Conservation (phyloP, 305 asterid species). For the Andrographis paniculata region DNA sequence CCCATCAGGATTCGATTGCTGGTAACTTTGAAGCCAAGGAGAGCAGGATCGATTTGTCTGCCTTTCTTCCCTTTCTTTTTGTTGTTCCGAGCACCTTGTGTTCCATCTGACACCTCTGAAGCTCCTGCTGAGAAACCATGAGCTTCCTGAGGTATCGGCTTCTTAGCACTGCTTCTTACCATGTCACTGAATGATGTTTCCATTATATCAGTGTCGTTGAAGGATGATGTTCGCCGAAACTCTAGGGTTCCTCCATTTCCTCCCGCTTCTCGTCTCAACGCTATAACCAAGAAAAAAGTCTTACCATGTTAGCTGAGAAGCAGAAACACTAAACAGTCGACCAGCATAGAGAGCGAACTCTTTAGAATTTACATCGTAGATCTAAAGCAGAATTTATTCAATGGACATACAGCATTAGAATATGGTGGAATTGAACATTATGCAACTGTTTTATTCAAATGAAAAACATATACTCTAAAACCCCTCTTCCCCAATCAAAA, state of each 20-base stretch:
- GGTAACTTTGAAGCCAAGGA: conserved; percentile 94
- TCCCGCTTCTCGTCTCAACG: no score
- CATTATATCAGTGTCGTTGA: conserved; percentile 60
- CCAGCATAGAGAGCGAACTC: no score
- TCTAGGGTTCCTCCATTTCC: conserved; percentile 31
- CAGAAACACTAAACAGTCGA: no score
- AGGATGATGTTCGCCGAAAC: conserved; percentile 60
- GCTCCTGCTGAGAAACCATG: conserved; percentile 25
- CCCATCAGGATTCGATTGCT: conserved; percentile 99
- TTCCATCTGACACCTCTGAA: conserved; percentile 37
- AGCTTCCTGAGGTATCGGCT: conserved; percentile 50
- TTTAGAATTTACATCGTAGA: no score
- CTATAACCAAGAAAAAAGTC: no score
- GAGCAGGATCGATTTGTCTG: conserved; percentile 93
- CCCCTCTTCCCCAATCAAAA: no score
- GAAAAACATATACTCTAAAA: no score
- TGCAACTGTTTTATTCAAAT: no score
- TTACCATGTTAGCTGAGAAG: no score
- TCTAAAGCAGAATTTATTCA: no score
- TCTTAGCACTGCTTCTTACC: conserved; percentile 76
- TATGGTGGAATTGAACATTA: no score
- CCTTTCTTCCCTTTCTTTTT: conserved; percentile 98
- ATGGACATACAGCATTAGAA: no score
- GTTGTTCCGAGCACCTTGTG: conserved; percentile 39
- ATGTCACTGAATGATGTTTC: conserved; percentile 92